These are phyloP conservation scores for Arxiozyma slooffiae DNA, from an alignment of 1,139 yeast species.

Conservation along the genomic window DNA sequence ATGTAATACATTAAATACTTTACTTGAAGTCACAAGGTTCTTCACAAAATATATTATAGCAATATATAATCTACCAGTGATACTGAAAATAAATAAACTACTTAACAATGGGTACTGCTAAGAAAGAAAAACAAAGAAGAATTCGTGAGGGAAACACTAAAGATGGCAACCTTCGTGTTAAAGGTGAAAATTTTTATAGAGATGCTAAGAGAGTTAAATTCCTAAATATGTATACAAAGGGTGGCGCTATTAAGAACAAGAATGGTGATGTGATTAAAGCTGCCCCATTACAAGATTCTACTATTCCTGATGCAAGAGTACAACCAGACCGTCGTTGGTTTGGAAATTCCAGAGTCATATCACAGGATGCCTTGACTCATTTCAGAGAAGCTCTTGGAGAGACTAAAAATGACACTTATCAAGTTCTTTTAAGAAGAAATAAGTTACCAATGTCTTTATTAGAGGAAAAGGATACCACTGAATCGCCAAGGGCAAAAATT, in stretches of 20 bases:
- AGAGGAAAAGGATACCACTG: conserved; percentile 69
- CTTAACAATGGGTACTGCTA: conserved; percentile 73
- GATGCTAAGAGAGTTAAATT: conserved; percentile 90
- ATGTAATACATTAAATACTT: no score
- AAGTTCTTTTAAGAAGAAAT: conserved; percentile 77
- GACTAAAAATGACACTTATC: conserved; percentile 75
- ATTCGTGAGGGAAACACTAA: conserved; percentile 69
- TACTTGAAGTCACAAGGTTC: neutral
- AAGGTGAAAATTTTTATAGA: conserved; percentile 93
- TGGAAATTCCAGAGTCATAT: conserved; percentile 93
- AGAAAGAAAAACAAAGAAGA: conserved; percentile 84
- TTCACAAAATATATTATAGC: neutral
- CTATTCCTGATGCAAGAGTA: conserved; percentile 83
- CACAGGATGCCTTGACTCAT: conserved; percentile 90
- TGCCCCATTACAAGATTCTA: conserved; percentile 80
- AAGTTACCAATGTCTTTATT: conserved; percentile 91
- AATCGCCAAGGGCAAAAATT: conserved; percentile 68
- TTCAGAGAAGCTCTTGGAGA: conserved; percentile 93
- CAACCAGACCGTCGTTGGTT: conserved; percentile 97
- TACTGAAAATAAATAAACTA: neutral
- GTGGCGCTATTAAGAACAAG: conserved; percentile 78
- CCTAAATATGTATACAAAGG: conserved; percentile 86
- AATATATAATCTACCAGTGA: neutral
- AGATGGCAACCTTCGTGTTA: conserved; percentile 86
- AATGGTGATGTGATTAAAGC: conserved; percentile 80